phyloP scores from a whole-genome alignment of 257 asterid species.

The Rhazya stricta region DNA sequence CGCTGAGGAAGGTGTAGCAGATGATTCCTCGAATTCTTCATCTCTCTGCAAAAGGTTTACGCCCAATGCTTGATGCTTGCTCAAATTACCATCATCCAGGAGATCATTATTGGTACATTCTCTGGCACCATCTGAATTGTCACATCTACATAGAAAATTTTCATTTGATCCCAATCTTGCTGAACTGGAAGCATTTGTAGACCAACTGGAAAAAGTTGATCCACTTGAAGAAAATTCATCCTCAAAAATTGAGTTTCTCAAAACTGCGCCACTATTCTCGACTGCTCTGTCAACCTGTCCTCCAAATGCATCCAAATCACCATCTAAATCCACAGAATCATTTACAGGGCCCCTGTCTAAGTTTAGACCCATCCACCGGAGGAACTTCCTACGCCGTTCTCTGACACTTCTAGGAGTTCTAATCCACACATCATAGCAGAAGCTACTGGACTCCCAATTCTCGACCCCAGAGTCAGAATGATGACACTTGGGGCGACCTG shows the following conservation, averaged over 20 bases:
- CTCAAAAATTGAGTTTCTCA: conserved; percentile 38
- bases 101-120: conserved; percentile 21
- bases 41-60: conserved; percentile 24
- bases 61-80: conserved; percentile 17
- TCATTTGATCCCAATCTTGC: conserved; percentile 25
- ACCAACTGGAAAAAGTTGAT: conserved; percentile 45
- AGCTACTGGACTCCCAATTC: conserved; percentile 24
- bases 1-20: conserved; percentile 22
- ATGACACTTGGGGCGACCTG: conserved; percentile 18
- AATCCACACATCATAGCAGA: conserved; percentile 54
- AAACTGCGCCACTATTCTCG: conserved; percentile 53
- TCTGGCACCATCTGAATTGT: conserved; percentile 23
- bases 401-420: conserved; percentile 60
- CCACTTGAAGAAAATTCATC: conserved; percentile 40
- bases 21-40: conserved; percentile 21
- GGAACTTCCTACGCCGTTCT: conserved; percentile 63
- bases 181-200: conserved; percentile 31
- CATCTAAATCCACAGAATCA: conserved; percentile 14
- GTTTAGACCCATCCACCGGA: conserved; percentile 48
- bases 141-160: conserved; percentile 22
- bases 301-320: conserved; percentile 17
- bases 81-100: conserved; percentile 25
- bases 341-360: conserved; percentile 23
- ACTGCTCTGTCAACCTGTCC: conserved; percentile 36
- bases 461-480: conserved; percentile 18